These are phyloP conservation scores for Reticulascus tulasneorum DNA, from an alignment of 2,329 filamentous ascomycete species.

Conservation along the genomic window DNA sequence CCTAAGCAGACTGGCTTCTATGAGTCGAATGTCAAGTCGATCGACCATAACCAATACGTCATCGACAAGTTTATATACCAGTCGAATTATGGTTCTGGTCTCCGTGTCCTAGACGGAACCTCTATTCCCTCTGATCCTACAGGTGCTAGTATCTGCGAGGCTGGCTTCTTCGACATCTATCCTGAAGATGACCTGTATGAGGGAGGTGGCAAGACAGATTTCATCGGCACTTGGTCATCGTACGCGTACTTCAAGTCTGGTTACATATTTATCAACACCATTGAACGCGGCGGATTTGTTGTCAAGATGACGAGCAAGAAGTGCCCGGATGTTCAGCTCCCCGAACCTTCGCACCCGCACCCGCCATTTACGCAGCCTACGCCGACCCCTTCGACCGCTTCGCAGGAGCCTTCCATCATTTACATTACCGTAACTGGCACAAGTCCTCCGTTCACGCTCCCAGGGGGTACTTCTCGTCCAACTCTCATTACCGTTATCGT, in stretches of 20 bases:
- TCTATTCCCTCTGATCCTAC: constrained; percentile 36
- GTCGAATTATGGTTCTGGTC: constrained; percentile 46
- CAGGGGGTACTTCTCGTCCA: too few relatives aligned
- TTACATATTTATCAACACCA: constrained; percentile 47
- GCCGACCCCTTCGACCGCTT: too few relatives aligned
- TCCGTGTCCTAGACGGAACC: constrained; percentile 34
- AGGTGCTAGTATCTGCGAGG: constrained; percentile 40
- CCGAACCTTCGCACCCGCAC: too few relatives aligned
- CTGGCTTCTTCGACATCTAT: constrained; percentile 47
- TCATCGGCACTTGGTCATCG: constrained; percentile 42
- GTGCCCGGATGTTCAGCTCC: too few relatives aligned
- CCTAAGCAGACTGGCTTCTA: constrained; percentile 40
- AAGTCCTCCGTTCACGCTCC: too few relatives aligned
- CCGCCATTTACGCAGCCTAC: too few relatives aligned
- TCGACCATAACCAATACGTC: constrained; percentile 49
- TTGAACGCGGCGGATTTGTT: constrained; percentile 46
- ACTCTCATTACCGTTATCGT: too few relatives aligned
- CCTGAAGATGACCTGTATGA: constrained; percentile 43
- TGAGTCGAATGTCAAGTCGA: constrained; percentile 32
- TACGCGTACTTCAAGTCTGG: constrained; percentile 47
- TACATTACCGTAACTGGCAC: too few relatives aligned
- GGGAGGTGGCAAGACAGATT: constrained; percentile 32
- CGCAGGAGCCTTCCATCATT: too few relatives aligned
- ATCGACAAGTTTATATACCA: constrained; percentile 41
- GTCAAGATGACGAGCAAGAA: constrained; percentile 31